Evolutionary conservation across 129 eudicot species (phyloP), one percentile per base, ranked within the genome.

Genomic region (Flaveria linearis): DNA sequence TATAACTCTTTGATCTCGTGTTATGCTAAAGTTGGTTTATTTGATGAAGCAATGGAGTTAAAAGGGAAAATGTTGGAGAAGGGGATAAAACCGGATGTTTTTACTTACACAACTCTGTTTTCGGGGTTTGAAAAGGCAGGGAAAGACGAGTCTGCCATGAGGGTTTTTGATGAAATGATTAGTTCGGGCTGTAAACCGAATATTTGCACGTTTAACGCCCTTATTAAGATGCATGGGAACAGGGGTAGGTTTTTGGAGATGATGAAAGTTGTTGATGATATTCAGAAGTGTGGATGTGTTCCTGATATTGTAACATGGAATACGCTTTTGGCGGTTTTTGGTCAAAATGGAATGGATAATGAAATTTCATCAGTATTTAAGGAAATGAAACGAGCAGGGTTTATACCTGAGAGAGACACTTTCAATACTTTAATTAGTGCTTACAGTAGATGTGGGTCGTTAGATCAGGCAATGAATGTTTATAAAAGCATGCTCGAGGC

Each of bases 261-360:
- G 97, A 87, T 91, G 97, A 89, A 87, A 73, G 83, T 86, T 61
- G 89, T 95, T 55, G 99, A 95, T 69, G 97, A 95, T 28, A 86
- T 91, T 65, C 79, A 86, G 77, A 66, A 75, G 7, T 84, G 82
- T 72, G 88, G 90, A 11, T 91, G 96, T 83, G 85, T 82, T 45
- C 92, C 99, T 0, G 99, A 95, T 80, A 85, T 95, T 68, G 97
- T 89, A 28, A 91, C 99, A 9, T 95, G 99, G 99, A 95, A 91
- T 80, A 88, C 97, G 1, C 92, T 95, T 72, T 74, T 91, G 79
- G 86, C 96, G 5, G 97, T 95, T 50, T 91, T 95, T 71, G 99
- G 97, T 66, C 96, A 89, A 85, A 87, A 85, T 68, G 94, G 97
- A 25, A 87, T 95, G 99, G 96, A 86, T 72, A 47, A 83, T 4